Evolutionary conservation across 805 yeast genomes (phyloP), one percentile per base, ranked within the genome.

Genomic region (Myxozyma mucilagina): DNA sequence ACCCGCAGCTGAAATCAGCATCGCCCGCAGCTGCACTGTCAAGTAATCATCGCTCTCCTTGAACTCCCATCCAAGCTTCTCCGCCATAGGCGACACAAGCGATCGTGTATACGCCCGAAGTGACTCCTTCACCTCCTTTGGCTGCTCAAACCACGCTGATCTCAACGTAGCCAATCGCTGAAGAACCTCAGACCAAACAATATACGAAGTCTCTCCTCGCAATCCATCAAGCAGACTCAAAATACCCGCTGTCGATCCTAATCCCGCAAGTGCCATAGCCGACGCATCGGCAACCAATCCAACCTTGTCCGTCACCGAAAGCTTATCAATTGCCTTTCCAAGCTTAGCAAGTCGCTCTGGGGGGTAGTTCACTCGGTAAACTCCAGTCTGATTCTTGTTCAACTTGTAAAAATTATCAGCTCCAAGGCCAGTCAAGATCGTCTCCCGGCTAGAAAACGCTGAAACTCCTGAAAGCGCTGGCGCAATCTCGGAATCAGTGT

Each of bases 261-360:
- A 81, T 35, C 94, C 94, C 18, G 93, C 84, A 32, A 85, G 76
- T 4, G 93, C 84, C 67, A 87, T 79, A 8, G 90, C 82, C 55
- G 82, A 84, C 18, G 89, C 89, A 75, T 89, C 96, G n/a, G 92
- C 87, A 51, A 88, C 87, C 67, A 87, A 79, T 47, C 92, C 93
- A 58, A 87, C 84, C 74, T 90, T 84, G 74, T 89, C 96, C 72
- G 86, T 89, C 55, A 86, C 87, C 10, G 90, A 80, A 68, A 89
- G 79, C 10, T 79, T 78, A 44, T 80, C 80, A 8, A 47, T 59
- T 11, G 59, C 65, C 34, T 20, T 32, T 57, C 90, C 90, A 67
- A 88, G 79, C 72, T 85, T 84, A 52, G 78, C 75, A 85, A 91
- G 85, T 73, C 92, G 84, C 51, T 81, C 85, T 47, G 84, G 80